Evolutionary conservation across 257 asterid genomes (phyloP).

Genomic region (Lycium ferocissimum): DNA sequence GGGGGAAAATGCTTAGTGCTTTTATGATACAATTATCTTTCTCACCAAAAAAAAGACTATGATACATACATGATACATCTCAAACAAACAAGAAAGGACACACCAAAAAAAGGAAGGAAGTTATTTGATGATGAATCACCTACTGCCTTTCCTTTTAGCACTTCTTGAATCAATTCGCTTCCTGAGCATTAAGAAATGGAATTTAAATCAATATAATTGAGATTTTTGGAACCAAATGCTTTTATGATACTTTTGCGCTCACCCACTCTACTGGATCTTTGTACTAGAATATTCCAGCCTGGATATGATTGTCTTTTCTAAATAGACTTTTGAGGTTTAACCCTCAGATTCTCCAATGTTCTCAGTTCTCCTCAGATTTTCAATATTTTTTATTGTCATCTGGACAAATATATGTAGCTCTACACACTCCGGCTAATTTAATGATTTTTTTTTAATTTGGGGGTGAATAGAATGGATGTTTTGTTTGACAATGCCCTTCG

Average conservation of each 20-base stretch:
- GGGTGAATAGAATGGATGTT: background rate
- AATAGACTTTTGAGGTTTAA: background rate
- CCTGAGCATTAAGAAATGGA: background rate
- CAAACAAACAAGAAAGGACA: slow-evolving; percentile 1
- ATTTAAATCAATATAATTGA: background rate
- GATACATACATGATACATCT: slow-evolving; percentile 17
- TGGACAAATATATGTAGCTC: background rate
- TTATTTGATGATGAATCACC: background rate
- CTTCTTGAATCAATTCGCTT: background rate
- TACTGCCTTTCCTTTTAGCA: background rate
- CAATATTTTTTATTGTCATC: background rate
- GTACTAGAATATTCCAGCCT: background rate
- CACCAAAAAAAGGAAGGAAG: background rate
- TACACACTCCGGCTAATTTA: background rate
- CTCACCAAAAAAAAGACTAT: background rate
- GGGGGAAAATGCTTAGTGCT: background rate
- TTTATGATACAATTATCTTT: background rate
- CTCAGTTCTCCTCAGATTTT: slow-evolving; percentile 7
- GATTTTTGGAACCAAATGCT: background rate
- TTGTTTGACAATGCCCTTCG: slow-evolving; percentile 3
- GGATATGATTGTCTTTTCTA: background rate
- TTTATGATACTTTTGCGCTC: background rate
- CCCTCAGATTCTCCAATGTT: background rate
- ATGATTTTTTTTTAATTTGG: background rate
- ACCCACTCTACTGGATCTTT: background rate